Evolutionary conservation across 225 moss, liverwort and hornwort species (phyloP).

Genomic region (Antitrichia curtipendula): DNA sequence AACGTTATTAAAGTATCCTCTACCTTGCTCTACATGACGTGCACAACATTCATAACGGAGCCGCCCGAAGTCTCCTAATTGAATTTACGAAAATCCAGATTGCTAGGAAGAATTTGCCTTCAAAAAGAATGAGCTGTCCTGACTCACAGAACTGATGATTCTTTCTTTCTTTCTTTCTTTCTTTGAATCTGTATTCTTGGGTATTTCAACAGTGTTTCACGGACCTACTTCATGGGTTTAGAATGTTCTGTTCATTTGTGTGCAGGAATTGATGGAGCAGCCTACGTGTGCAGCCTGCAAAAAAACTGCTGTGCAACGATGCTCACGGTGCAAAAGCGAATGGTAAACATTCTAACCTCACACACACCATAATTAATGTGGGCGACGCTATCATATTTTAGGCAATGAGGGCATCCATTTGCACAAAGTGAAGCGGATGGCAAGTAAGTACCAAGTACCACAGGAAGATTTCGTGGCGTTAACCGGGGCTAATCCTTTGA

Average conservation of each 20-base stretch:
- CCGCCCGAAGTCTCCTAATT: not conserved
- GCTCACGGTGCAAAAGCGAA: constrained; percentile 67
- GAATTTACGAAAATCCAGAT: not conserved
- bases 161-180: not conserved
- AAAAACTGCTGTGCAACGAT: constrained; percentile 44
- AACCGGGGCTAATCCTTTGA: no score
- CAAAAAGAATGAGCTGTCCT: not conserved
- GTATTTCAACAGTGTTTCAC: not conserved
- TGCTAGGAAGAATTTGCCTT: not conserved
- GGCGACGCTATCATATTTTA: not conserved
- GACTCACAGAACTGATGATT: not conserved
- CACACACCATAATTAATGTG: not conserved
- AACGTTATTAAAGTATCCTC: not conserved
- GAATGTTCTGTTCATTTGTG: not conserved
- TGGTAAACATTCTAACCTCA: constrained; percentile 8
- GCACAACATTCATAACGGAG: no score
- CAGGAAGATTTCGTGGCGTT: no score
- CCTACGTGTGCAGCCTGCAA: constrained; percentile 59
- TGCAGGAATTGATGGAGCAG: constrained; percentile 66
- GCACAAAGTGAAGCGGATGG: not conserved
- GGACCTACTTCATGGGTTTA: not conserved
- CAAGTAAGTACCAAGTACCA: not conserved
- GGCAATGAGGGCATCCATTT: not conserved
- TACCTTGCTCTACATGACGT: not conserved
- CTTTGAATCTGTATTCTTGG: not conserved